Conservation (phyloP, 345 rosid genomes). For the Bruguiera sexangula region DNA sequence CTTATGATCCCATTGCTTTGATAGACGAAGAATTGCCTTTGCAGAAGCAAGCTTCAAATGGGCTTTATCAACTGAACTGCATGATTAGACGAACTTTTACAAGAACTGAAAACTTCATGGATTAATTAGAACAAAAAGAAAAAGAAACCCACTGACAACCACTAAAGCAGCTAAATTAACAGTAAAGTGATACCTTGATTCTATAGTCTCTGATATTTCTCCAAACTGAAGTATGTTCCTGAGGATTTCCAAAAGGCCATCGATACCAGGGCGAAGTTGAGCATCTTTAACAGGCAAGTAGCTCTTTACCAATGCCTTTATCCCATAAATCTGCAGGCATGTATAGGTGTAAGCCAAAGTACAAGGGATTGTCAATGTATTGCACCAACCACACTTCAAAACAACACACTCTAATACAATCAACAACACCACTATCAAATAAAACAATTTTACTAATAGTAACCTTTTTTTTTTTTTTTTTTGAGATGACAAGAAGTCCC, state of each 20-base stretch:
- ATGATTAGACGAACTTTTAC: conserved; percentile 21
- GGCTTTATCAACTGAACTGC: conserved; percentile 82
- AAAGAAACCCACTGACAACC: neutral
- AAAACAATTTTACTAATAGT: no score
- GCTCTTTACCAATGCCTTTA: conserved; percentile 89
- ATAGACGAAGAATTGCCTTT: conserved; percentile 85
- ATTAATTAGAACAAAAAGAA: conserved; percentile 7
- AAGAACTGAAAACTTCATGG: conserved; percentile 12
- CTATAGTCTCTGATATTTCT: conserved; percentile 65
- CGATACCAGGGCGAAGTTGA: conserved; percentile 83
- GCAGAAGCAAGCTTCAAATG: conserved; percentile 94
- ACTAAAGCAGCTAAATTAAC: neutral
- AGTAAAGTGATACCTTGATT: conserved; percentile 57
- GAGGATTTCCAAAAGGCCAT: conserved; percentile 59
- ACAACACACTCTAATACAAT: neutral
- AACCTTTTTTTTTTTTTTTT: no score
- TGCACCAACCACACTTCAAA: conserved; percentile 8
- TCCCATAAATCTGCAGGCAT: conserved; percentile 68
- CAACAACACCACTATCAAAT: no score
- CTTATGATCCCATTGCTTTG: conserved; percentile 87
- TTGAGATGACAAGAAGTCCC: no score
- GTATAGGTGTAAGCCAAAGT: conserved; percentile 13
- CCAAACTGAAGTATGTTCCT: conserved; percentile 66
- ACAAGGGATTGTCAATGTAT: conserved; percentile 15
- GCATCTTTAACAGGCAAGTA: conserved; percentile 91